Evolutionary conservation across 805 yeast genomes (phyloP).

Genomic region (Kluyveromyces nonfermentans): DNA sequence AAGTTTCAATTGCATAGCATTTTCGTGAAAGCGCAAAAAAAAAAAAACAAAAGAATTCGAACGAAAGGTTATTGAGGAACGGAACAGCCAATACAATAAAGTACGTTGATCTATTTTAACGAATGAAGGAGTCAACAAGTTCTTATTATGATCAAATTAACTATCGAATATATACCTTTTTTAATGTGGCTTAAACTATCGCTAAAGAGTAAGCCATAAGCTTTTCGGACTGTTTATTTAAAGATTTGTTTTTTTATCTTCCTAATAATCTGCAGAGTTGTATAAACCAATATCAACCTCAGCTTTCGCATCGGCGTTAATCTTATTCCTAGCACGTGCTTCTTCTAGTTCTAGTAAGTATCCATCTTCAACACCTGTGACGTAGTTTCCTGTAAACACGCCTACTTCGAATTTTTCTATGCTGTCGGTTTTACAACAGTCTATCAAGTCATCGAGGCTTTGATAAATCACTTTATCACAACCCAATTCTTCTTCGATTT

Average conservation of each 20-base stretch:
- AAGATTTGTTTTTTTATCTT: too few relatives aligned
- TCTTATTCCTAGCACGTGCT: slow-evolving; percentile 69
- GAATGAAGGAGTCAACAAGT: too few relatives aligned
- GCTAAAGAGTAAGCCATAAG: too few relatives aligned
- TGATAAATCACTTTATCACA: slow-evolving; percentile 91
- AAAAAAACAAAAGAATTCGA: too few relatives aligned
- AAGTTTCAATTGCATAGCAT: too few relatives aligned
- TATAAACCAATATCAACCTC: slow-evolving; percentile 60
- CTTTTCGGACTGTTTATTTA: background rate
- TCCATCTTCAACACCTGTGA: slow-evolving; percentile 86
- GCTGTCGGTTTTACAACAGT: slow-evolving; percentile 52
- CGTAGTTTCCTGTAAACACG: slow-evolving; percentile 88
- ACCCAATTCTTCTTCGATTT: slow-evolving; percentile 69
- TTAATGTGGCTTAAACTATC: too few relatives aligned
- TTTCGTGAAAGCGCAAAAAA: too few relatives aligned
- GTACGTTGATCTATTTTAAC: too few relatives aligned
- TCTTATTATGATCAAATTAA: too few relatives aligned
- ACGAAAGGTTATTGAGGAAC: too few relatives aligned
- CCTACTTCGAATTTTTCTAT: slow-evolving; percentile 76
- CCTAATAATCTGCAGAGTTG: slow-evolving; percentile 45
- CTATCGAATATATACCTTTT: too few relatives aligned
- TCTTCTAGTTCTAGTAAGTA: slow-evolving; percentile 75
- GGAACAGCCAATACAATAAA: too few relatives aligned
- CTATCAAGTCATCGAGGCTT: slow-evolving; percentile 69
- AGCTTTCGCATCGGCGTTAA: slow-evolving; percentile 60